Conservation (phyloP, 345 rosid species). For the Aethionema arabicum region DNA sequence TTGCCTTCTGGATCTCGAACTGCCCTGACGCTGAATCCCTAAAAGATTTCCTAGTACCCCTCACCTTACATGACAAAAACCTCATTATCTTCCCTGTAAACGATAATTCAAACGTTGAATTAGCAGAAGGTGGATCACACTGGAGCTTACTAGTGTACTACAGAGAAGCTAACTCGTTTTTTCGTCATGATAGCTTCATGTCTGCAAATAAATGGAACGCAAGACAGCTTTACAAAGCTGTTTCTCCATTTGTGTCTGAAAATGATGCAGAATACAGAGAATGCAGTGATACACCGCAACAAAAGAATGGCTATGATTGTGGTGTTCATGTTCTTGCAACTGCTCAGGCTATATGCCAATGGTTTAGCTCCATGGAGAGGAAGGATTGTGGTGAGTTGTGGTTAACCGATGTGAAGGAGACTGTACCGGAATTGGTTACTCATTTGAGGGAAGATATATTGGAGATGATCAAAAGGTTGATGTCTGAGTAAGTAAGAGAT, state of each 20-base stretch:
- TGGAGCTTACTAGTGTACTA: slow-evolving; percentile 80
- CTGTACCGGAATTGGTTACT: slow-evolving; percentile 50
- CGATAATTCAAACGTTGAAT: slow-evolving; percentile 54
- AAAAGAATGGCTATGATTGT: slow-evolving; percentile 70
- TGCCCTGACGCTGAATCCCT: slow-evolving; percentile 53
- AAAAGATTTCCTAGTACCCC: slow-evolving; percentile 61
- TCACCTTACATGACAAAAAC: slow-evolving; percentile 45
- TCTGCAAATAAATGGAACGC: slow-evolving; percentile 47
- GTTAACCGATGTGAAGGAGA: slow-evolving; percentile 60
- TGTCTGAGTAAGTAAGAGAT: slow-evolving; percentile 38
- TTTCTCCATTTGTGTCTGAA: slow-evolving; percentile 41
- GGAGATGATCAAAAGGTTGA: slow-evolving; percentile 49
- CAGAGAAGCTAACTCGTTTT: slow-evolving; percentile 51
- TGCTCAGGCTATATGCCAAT: slow-evolving; percentile 53
- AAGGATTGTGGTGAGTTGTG: slow-evolving; percentile 46
- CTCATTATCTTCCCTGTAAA: slow-evolving; percentile 74
- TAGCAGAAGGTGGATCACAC: slow-evolving; percentile 79
- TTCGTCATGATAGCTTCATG: slow-evolving; percentile 72
- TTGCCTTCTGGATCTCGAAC: slow-evolving; percentile 82
- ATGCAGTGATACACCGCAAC: slow-evolving; percentile 56
- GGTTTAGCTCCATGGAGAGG: slow-evolving; percentile 43
- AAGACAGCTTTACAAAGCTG: slow-evolving; percentile 43
- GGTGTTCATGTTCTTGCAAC: slow-evolving; percentile 63
- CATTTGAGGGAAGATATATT: slow-evolving; percentile 57
- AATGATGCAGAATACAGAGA: slow-evolving; percentile 45